Evolutionary conservation across 176 grass and related monocot species (phyloP).

Genomic region (Elymus sibiricus): DNA sequence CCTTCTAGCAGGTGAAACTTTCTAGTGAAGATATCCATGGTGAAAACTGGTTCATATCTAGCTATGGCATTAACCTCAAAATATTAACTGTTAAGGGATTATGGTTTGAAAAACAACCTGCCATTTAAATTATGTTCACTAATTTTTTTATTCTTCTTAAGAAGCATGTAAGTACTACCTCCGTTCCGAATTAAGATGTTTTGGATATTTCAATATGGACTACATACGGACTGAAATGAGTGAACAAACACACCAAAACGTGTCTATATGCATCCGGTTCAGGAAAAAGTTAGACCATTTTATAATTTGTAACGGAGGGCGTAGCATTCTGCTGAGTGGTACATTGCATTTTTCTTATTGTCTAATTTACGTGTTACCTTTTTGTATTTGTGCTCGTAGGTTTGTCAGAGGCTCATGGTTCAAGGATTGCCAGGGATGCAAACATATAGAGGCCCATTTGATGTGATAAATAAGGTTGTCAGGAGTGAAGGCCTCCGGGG

Average conservation of each 20-base stretch:
- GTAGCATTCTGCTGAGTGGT: neutral
- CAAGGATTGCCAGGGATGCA: conserved; percentile 87
- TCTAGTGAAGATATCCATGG: neutral
- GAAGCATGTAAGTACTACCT: neutral
- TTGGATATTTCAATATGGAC: too few species aligned
- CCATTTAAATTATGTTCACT: neutral
- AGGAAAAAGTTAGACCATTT: too few species aligned
- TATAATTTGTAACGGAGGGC: too few species aligned
- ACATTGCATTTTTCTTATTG: neutral
- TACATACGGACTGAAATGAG: too few species aligned
- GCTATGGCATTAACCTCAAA: neutral
- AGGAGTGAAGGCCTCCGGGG: conserved; percentile 71
- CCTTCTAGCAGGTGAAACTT: neutral
- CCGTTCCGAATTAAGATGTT: too few species aligned
- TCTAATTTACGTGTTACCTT: conserved; percentile 14
- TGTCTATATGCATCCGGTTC: too few species aligned
- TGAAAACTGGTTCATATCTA: neutral
- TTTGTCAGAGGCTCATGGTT: conserved; percentile 94
- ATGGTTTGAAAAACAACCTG: neutral
- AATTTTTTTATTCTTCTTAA: neutral
- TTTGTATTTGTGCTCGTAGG: conserved; percentile 34
- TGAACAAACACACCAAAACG: too few species aligned
- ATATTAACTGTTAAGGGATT: neutral
- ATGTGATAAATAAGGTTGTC: conserved; percentile 74
- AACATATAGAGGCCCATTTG: conserved; percentile 66